These are phyloP conservation scores for Alternaria brassicicola DNA, from an alignment of 2,329 filamentous ascomycete genomes.

Conservation along the genomic window DNA sequence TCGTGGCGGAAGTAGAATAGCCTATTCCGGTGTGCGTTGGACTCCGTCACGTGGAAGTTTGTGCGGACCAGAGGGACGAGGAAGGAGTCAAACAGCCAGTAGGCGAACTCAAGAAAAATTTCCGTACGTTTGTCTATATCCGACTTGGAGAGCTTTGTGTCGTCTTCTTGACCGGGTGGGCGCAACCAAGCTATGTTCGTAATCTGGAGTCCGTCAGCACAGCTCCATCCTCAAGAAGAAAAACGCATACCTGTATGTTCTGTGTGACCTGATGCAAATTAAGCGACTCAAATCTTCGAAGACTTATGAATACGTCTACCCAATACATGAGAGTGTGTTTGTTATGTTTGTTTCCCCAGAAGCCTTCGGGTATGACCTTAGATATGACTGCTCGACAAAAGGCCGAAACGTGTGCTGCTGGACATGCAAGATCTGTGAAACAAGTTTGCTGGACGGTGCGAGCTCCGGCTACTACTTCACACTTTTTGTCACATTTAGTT, in stretches of 20 bases:
- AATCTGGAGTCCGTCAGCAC: conserved; percentile 58
- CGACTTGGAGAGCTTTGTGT: conserved; percentile 67
- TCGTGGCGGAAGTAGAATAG: conserved; percentile 96
- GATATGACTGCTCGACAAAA: conserved; percentile 81
- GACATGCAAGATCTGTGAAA: conserved; percentile 72
- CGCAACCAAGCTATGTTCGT: conserved; percentile 74
- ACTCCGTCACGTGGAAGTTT: conserved; percentile 96
- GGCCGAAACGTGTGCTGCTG: conserved; percentile 73
- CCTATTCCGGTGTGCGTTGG: conserved; percentile 76
- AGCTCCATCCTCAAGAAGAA: conserved; percentile 8
- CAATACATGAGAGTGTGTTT: conserved; percentile 65
- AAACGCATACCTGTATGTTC: conserved; percentile 68
- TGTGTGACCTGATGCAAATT: conserved; percentile 79
- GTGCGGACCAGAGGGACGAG: conserved; percentile 83
- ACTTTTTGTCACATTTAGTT: conserved; percentile 12
- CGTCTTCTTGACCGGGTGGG: conserved; percentile 54
- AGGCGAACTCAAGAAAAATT: conserved; percentile 82
- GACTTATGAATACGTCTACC: conserved; percentile 76
- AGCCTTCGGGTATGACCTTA: conserved; percentile 73
- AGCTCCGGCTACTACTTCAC: neutral
- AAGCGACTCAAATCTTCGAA: conserved; percentile 82
- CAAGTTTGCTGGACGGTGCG: conserved; percentile 31
- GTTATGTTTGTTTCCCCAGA: conserved; percentile 77
- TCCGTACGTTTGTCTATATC: conserved; percentile 79
- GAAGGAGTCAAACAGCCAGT: conserved; percentile 91